Percentiles rank a stretch among this genome's conserved stretches.
Evolutionary conservation across 768 basidiomycete genomes (phyloP).

Genomic region (Leccinum ochraceum): DNA sequence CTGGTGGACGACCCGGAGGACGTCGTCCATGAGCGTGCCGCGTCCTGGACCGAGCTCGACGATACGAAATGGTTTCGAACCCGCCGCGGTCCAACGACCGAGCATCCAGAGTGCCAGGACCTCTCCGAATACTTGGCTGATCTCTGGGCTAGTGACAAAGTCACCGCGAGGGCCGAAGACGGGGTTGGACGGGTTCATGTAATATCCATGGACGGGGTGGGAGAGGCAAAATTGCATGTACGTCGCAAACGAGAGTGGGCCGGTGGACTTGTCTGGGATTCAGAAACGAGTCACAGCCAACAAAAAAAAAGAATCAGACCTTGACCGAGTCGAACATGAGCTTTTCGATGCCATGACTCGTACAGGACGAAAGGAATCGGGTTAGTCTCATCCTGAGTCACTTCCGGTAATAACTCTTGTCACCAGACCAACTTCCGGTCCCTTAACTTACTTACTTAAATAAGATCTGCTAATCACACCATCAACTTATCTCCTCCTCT

Average conservation of each 20-base stretch:
- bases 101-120: slow-evolving; percentile 89
- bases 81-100: slow-evolving; percentile 66
- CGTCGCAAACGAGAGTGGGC: slow-evolving; percentile 82
- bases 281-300: background rate
- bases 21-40: slow-evolving; percentile 89
- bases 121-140: slow-evolving; percentile 96
- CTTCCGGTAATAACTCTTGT: background rate
- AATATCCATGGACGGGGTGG: slow-evolving; percentile 92
- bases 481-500: background rate
- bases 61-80: slow-evolving; percentile 58
- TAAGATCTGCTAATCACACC: background rate
- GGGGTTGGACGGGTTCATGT: slow-evolving; percentile 69
- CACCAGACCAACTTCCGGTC: background rate
- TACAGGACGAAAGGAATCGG: background rate
- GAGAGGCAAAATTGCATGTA: slow-evolving; percentile 93
- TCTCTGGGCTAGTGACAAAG: slow-evolving; percentile 96
- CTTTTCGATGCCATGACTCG: slow-evolving; percentile 49
- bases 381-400: slow-evolving; percentile 17
- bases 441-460: background rate
- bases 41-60: slow-evolving; percentile 94
- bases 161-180: slow-evolving; percentile 90
- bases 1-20: slow-evolving; percentile 60
- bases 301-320: slow-evolving; percentile 37
- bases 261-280: slow-evolving; percentile 62
- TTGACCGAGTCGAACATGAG: slow-evolving; percentile 72